Conservation (phyloP, 306 rosid species). For the Abrus pulchellus region DNA sequence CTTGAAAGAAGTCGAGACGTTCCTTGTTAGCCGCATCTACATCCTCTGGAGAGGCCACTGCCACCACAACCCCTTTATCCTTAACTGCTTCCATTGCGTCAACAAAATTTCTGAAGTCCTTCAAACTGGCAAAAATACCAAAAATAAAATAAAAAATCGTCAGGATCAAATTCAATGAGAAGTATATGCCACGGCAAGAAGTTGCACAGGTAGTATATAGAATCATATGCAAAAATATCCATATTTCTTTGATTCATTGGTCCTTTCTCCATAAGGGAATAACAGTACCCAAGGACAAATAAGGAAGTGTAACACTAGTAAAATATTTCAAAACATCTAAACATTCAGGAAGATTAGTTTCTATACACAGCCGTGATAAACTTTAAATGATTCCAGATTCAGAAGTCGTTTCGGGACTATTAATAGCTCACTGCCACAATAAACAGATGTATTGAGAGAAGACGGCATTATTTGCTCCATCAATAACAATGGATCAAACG, state of each 20-base stretch:
- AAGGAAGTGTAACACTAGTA: conserved; percentile 11
- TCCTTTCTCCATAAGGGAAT: conserved; percentile 10
- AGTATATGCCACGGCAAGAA: conserved; percentile 16
- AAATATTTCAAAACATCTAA: conserved; percentile 24
- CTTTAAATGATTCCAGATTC: conserved; percentile 2
- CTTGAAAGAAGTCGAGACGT: conserved; percentile 75
- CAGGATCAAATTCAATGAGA: conserved; percentile 9
- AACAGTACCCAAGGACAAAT: conserved; percentile 31
- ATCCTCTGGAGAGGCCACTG: conserved; percentile 94
- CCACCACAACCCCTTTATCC: conserved; percentile 88
- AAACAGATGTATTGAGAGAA: neutral
- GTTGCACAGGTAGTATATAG: conserved; percentile 14
- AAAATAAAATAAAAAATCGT: conserved; percentile 7
- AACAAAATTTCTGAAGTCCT: conserved; percentile 84
- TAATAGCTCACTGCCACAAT: neutral
- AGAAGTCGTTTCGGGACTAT: conserved; percentile 18
- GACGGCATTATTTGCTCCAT: conserved; percentile 9
- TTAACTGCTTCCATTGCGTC: conserved; percentile 78
- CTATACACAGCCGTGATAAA: neutral
- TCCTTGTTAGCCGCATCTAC: conserved; percentile 78
- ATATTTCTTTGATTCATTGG: conserved; percentile 8
- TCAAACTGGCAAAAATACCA: conserved; percentile 64
- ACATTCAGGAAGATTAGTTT: neutral
- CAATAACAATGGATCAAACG: conserved; percentile 4
- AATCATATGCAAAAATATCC: conserved; percentile 38